Evolutionary conservation across 371 early-diverging fungal genomes (phyloP), one percentile per base, ranked within the genome.

Genomic region (Capillidium rhysosporum): DNA sequence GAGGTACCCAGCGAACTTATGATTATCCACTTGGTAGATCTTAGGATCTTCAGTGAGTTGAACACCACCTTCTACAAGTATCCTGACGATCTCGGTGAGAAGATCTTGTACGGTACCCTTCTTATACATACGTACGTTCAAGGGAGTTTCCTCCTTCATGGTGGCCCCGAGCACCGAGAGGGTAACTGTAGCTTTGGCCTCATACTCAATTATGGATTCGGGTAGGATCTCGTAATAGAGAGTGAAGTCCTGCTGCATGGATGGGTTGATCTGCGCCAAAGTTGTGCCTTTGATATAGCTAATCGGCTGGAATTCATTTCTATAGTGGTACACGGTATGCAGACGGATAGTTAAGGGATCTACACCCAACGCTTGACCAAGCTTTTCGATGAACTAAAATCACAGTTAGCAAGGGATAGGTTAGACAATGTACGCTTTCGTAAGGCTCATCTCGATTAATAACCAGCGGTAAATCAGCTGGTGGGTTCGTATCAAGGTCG

Each of bases 221-320:
- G 88, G 84, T 52, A 92, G 56, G 30, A 84, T 71, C 59, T 95
- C 93, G 61, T 90, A 95, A 54, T 69, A 73, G 0, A 49, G 46
- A 1, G 49, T 24, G 8, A 40, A 39, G 4, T 34, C 34, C 34
- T 34, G 34, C 34, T 34, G 34, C 34, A 34, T 12, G 12, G 4
- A 7, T 7, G 34, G 34, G 34, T 7, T 7, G 7, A 34, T 4
- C 34, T 34, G 34, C 7, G 7, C 12, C 7, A 34, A 12, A 4
- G 34, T 7, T 12, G 34, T 34, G 34, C 12, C 34, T 12, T 34
- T 34, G 4, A 34, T 12, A 12, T 34, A 34, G 34, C 12, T 34
- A 12, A 34, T 34, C 34, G 34, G 7, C 4, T 34, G 4, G 34
- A 34, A 34, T 12, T 34, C 34, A 34, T 34, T 34, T 34, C 34